A percentile compares a stretch with the other conserved stretches of the same genome.
phyloP scores from a whole-genome alignment of 2,329 filamentous ascomycete genomes.

The Ophiostoma sp. region DNA sequence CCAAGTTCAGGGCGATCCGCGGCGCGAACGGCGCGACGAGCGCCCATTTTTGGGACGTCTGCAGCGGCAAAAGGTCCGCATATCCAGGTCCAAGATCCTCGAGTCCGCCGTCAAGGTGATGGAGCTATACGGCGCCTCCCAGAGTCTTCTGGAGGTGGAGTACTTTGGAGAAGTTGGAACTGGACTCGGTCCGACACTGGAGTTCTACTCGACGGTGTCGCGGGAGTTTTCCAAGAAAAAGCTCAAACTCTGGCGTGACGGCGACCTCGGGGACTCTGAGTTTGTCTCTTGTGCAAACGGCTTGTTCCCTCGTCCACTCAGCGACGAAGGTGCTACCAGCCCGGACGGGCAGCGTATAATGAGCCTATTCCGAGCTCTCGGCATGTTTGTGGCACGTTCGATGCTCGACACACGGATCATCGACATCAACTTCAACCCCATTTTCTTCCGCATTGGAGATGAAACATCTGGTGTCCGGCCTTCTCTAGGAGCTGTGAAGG shows the following conservation, averaged over 20 bases:
- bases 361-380: conserved; percentile 84
- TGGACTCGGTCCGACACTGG: conserved; percentile 86
- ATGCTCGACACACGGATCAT: conserved; percentile 99
- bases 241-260: conserved; percentile 92
- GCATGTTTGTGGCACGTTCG: conserved; percentile 93
- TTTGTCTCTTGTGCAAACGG: conserved; percentile 81
- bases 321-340: conserved; percentile 64
- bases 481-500: conserved; percentile 81
- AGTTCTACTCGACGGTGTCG: conserved; percentile 97
- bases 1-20: conserved; percentile 72
- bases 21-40: conserved; percentile 81
- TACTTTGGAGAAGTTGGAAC: conserved; percentile 99
- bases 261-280: conserved; percentile 66
- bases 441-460: conserved; percentile 92
- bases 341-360: conserved; percentile 84
- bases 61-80: conserved; percentile 96
- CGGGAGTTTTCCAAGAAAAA: conserved; percentile 97
- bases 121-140: conserved; percentile 95
- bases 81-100: conserved; percentile 87
- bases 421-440: conserved; percentile 93
- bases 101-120: conserved; percentile 98
- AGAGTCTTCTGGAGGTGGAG: conserved; percentile 92
- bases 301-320: conserved; percentile 87
- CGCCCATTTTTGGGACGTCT: conserved; percentile 84
- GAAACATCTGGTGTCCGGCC: conserved; percentile 62